Base-by-base conservation (phyloP, 1,284 basidiomycete species). In the Fomitiporia mediterranea region DNA sequence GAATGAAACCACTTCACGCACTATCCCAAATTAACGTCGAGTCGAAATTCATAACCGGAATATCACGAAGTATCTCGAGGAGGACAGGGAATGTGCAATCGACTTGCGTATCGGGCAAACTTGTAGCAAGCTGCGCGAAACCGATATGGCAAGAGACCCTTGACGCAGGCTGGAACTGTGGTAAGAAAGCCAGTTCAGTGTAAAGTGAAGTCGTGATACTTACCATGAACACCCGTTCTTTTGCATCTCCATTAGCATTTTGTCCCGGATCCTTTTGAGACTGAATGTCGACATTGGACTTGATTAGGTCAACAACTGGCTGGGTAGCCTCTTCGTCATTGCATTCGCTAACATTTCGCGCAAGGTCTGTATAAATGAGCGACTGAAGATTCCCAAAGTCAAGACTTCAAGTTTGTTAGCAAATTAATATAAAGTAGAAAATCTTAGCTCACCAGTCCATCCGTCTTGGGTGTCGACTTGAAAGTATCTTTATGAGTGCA, bases 281-380 rank as follows among this genome's bases (percentile, higher is more conserved):
- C 13, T 7, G 28, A 35, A 69, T 81, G 53, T 79, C 78, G 8
- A 85, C 82, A 61, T 81, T 82, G 9, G 83, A 80, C 11, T 78
- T 76, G 46, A 92, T 77, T 37, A 84, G 67, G 50, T 81, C 74
- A 60, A 81, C 76, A 21, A 80, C 77, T 60, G 75, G 74, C 6
- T 71, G 65, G 8, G 79, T 64, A 37, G 65, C 65, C 3, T 51
- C 55, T 56, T 78, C 77, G 47, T 78, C 73, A 55, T 76, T 69
- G 9, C 71, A 72, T 32, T 77, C 74, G 8, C 77, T 76, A 55
- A 85, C 74, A 66, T 83, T 87, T 28, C 76, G 71, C 2, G 90
- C 91, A 58, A 96, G 80, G 69, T 92, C 89, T 27, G 83, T 81
- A 32, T 96, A 73, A 61, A 95, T 88, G 61, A 82, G 79, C 66